A percentile compares a stretch with the other conserved stretches of the same genome.
Evolutionary conservation across 352 stramenopile genomes (phyloP).

Genomic region (Pseudoperonospora humuli): DNA sequence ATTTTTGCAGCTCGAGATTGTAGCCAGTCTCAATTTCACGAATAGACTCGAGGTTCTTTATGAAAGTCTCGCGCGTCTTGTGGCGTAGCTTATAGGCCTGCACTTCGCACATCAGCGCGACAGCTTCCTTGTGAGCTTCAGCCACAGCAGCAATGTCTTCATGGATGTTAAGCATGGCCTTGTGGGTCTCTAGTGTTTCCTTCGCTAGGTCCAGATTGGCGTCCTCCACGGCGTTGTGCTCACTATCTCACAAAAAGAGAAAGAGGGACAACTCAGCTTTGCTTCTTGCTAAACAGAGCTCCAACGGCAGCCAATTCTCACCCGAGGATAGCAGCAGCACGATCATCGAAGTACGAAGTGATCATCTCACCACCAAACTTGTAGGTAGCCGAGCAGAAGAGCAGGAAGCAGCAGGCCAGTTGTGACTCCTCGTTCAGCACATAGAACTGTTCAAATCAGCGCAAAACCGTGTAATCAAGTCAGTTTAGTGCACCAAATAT

Average conservation of each 20-base stretch:
- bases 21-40: constrained; percentile 73
- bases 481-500: not conserved
- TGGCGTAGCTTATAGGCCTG: constrained; percentile 80
- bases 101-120: constrained; percentile 78
- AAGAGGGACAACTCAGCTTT: constrained; percentile 4
- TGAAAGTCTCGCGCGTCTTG: constrained; percentile 83
- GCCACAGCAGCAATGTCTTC: constrained; percentile 74
- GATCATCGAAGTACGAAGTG: constrained; percentile 80
- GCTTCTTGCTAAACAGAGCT: not conserved
- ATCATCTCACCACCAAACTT: constrained; percentile 81
- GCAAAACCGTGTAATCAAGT: constrained; percentile 1
- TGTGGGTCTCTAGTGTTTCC: constrained; percentile 76
- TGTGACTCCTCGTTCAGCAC: constrained; percentile 83
- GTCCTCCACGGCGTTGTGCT: constrained; percentile 82
- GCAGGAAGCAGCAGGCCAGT: constrained; percentile 76
- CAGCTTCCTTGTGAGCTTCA: constrained; percentile 73
- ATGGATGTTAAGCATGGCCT: constrained; percentile 78
- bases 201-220: constrained; percentile 77
- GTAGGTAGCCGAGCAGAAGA: constrained; percentile 81
- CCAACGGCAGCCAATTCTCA: constrained; percentile 15
- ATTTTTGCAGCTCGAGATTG: constrained; percentile 79
- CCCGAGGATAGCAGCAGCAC: constrained; percentile 63
- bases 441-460: constrained; percentile 43
- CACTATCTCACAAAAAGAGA: constrained; percentile 28
- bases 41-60: constrained; percentile 85